These are phyloP conservation scores for Aspergillus cristatus DNA, from an alignment of 495 filamentous ascomycete species.

Conservation along the genomic window DNA sequence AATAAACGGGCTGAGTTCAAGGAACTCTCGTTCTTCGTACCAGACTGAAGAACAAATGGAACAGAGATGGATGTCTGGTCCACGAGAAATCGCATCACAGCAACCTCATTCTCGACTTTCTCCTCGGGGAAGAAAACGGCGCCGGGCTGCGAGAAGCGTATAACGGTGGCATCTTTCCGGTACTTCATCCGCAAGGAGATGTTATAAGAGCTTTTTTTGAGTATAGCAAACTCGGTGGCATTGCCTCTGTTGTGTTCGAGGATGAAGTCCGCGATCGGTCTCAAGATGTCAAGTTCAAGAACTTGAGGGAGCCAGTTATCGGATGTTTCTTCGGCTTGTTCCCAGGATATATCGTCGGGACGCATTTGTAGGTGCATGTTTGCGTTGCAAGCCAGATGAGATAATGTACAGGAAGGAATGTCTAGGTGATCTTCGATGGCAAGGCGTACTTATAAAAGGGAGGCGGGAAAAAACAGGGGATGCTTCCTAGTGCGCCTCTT, in stretches of 20 bases:
- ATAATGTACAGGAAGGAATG: no score
- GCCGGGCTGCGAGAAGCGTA: slow-evolving; percentile 9
- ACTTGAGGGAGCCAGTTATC: slow-evolving; percentile 11
- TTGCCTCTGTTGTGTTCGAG: slow-evolving; percentile 2
- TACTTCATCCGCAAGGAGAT: slow-evolving; percentile 8
- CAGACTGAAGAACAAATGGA: slow-evolving; percentile 27
- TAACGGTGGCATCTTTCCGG: slow-evolving; percentile 2
- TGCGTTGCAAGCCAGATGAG: no score
- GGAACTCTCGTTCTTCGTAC: slow-evolving; percentile 13
- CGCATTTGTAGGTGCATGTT: background rate
- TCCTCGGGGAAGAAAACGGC: slow-evolving; percentile 21
- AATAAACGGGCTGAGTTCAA: slow-evolving; percentile 13
- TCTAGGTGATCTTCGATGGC: no score
- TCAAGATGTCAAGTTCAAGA: slow-evolving; percentile 5
- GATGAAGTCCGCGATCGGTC: slow-evolving; percentile 8
- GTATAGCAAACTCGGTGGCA: slow-evolving; percentile 4
- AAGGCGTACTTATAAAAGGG: no score
- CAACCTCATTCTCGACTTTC: slow-evolving; percentile 32
- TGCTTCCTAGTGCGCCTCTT: no score
- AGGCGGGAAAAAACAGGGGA: no score
- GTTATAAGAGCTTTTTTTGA: slow-evolving; percentile 10
- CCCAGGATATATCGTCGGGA: slow-evolving; percentile 12
- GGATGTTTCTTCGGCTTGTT: slow-evolving; percentile 7
- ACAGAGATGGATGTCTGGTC: slow-evolving; percentile 29
- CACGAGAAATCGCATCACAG: slow-evolving; percentile 30